phyloP scores from a whole-genome alignment of 2,329 filamentous ascomycete species.

The Thielaviopsis euricoi region DNA sequence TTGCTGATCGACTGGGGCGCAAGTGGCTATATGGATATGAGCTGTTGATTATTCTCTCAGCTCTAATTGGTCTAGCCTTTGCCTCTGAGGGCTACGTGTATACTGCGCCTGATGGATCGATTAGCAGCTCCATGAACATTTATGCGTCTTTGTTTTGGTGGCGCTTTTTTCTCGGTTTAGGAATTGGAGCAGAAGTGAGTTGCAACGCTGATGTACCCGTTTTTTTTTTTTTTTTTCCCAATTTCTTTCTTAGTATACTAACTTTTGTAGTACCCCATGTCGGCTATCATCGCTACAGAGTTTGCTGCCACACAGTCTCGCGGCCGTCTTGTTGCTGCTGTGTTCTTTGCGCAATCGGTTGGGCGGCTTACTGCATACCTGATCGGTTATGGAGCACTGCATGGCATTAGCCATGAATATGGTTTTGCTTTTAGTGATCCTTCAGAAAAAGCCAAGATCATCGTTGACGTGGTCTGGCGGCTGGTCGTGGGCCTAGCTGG shows the following conservation, averaged over 20 bases:
- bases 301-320: constrained; percentile 17
- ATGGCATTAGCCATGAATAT: constrained; percentile 6
- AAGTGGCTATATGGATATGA: constrained; percentile 16
- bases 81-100: constrained; percentile 13
- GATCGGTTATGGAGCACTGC: constrained; percentile 32
- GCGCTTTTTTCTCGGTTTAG: constrained; percentile 16
- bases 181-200: constrained; percentile 18
- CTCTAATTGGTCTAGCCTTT: constrained; percentile 14
- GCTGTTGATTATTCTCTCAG: constrained; percentile 15
- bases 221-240: neutral
- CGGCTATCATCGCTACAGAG: constrained; percentile 18
- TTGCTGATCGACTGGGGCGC: constrained; percentile 16
- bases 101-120: constrained; percentile 1
- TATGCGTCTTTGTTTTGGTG: constrained; percentile 15
- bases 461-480: constrained; percentile 32
- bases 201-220: neutral
- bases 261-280: constrained; percentile 17
- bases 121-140: constrained; percentile 15
- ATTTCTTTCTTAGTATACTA: neutral
- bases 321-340: constrained; percentile 16
- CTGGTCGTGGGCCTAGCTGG: constrained; percentile 32
- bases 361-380: constrained; percentile 33
- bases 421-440: constrained; percentile 4
- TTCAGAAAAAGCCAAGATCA: constrained; percentile 13
- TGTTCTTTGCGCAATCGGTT: constrained; percentile 18